Base-by-base conservation (phyloP, 2,329 filamentous ascomycete genomes). In the Cadophora sp. region DNA sequence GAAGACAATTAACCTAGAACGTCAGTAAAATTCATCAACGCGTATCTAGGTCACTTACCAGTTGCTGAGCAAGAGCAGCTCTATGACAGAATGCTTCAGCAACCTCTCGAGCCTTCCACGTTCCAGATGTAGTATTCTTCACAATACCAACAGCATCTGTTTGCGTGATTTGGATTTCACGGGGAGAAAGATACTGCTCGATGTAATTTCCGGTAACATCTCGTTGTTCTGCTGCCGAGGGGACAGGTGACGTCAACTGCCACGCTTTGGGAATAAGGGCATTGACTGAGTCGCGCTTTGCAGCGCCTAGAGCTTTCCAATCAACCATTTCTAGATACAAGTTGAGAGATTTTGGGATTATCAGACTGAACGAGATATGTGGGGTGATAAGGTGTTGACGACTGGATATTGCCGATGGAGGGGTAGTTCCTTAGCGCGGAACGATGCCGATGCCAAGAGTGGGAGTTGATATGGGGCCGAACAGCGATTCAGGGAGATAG, bases 131-230 rank as follows among this genome's bases (percentile, higher is more conserved):
- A 1, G 86, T 88, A 55, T 84, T 84, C 60, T 83, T 79, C 0
- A 85, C 83, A 66, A 90, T 87, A 0, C 81, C 84, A 6, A 85
- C 82, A 3, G 87, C 86, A 74, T 87, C 84, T 5, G 84, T 85
- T 72, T 89, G 86, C 0, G 88, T 91, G 67, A 90, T 89, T 51
- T 85, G 82, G 14, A 89, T 79, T 72, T 90, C 88, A 50, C 80
- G 76, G 24, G 81, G 66, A 6, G 78, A 81, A 0, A 90, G 79
- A 69, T 83, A 89, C 64, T 88, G 83, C 34, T 86, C 83, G 53
- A 89, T 83, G 71, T 85, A 89, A 16, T 79, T 67, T 6, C 85
- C 85, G 0, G 86, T 88, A 9, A 89, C 82, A 76, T 88, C 86
- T 73, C 82, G 82, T 67, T 87, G 83, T 68, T 89, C 81, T 61